Evolutionary conservation across 805 yeast genomes (phyloP), one percentile per base, ranked within the genome.

Genomic region (Kazachstania bromeliacearum): DNA sequence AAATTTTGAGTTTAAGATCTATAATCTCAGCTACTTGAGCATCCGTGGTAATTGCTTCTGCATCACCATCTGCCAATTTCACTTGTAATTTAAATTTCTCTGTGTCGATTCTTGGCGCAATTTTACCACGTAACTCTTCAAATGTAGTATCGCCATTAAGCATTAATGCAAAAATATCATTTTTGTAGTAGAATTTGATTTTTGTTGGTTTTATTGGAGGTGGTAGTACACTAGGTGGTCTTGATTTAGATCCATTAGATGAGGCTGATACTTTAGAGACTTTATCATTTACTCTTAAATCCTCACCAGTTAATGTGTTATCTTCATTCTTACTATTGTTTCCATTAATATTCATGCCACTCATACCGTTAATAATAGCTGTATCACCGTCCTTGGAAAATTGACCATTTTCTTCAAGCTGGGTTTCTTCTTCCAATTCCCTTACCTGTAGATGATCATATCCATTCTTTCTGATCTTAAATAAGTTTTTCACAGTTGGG

Each of bases 111-210:
- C 83, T 57, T 37, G 73, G 71, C 33, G 60, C 59, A 36, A 77
- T 66, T 50, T 75, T 77, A 20, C 60, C 53, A 43, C 68, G 67
- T 39, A 77, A 51, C 39, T 73, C 80, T 23, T 58, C 62, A 31
- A 72, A 54, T 4, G 71, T 60, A 34, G 71, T 68, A 41, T 62
- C 64, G 10, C 64, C 50, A 22, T 76, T 75, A 26, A 77, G 60
- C 41, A 76, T 57, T 28, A 83, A 65, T 1, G 85, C 92, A 63
- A 82, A 83, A 12, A 83, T 83, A 52, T 83, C 94, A 49, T 81
- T 92, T 40, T 77, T 78, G 50, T 75, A 81, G 54, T 78, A 83
- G 50, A 83, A 80, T 55, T 83, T 83, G 35, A 82, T 72, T 55
- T 83, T 83, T 2, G 53, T 49, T 3, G 60, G 44, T 38, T 57